These are phyloP conservation scores for Tubosaeta sp. DNA, from an alignment of 768 basidiomycete species.

Conservation along the genomic window DNA sequence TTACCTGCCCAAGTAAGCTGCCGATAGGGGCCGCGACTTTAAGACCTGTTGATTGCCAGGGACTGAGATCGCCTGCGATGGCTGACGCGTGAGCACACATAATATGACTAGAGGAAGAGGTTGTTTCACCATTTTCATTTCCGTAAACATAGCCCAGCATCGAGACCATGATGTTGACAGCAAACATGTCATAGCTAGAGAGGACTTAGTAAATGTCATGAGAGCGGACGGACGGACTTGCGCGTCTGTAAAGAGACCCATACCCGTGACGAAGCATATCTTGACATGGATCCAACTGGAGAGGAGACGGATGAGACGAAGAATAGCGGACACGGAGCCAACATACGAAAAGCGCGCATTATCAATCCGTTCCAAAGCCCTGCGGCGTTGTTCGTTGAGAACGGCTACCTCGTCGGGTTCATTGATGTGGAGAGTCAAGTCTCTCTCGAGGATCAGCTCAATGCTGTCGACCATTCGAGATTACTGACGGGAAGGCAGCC, in stretches of 20 bases:
- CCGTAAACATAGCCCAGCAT: conserved; percentile 85
- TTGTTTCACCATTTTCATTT: conserved; percentile 22
- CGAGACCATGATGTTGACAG: conserved; percentile 76
- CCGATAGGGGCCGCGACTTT: conserved; percentile 76
- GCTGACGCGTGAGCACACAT: background rate
- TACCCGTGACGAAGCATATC: conserved; percentile 62
- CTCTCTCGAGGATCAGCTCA: background rate
- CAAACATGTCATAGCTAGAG: conserved; percentile 71
- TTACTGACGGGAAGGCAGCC: background rate
- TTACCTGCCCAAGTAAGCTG: conserved; percentile 64
- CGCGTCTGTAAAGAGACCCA: conserved; percentile 89
- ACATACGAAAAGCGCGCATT: conserved; percentile 77
- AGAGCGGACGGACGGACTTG: conserved; percentile 28
- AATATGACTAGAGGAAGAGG: background rate
- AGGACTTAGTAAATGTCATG: background rate
- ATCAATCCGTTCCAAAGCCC: conserved; percentile 80
- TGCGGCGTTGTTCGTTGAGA: conserved; percentile 67
- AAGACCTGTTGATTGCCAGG: conserved; percentile 70
- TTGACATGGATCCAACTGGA: conserved; percentile 79
- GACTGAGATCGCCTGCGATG: conserved; percentile 30
- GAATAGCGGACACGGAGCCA: conserved; percentile 2
- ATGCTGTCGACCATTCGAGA: conserved; percentile 11
- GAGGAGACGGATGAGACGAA: background rate
- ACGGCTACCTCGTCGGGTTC: conserved; percentile 8
- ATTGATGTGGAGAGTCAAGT: background rate